Evolutionary conservation across 306 rosid species (phyloP).

Genomic region (Dalbergia cochinchinensis): DNA sequence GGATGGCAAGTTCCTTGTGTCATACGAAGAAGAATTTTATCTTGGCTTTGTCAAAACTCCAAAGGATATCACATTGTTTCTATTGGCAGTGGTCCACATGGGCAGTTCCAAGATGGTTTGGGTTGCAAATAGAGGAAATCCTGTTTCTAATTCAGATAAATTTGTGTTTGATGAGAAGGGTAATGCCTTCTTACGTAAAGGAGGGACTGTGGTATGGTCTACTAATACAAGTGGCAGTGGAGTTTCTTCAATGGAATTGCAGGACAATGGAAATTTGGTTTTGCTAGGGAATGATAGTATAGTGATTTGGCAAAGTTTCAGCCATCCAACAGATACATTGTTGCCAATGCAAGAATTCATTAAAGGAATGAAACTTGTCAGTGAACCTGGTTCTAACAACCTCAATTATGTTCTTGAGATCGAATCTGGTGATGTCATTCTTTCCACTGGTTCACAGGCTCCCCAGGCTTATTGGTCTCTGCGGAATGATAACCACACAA

Average conservation of each 20-base stretch:
- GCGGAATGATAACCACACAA: too few relatives aligned
- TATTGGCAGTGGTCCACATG: conserved; percentile 59
- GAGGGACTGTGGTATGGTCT: conserved; percentile 70
- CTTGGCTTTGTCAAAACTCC: conserved; percentile 67
- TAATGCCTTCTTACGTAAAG: conserved; percentile 59
- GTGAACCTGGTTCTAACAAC: too few relatives aligned
- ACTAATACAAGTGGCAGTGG: conserved; percentile 57
- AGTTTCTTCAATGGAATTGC: conserved; percentile 71
- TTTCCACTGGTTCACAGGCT: too few relatives aligned
- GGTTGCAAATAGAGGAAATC: conserved; percentile 74
- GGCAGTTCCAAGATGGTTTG: conserved; percentile 53
- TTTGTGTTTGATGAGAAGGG: conserved; percentile 75
- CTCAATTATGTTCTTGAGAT: too few relatives aligned
- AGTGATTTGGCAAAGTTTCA: conserved; percentile 85
- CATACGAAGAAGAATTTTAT: conserved; percentile 54
- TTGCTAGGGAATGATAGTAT: conserved; percentile 57
- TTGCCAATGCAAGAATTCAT: too few relatives aligned
- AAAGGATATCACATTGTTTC: conserved; percentile 60
- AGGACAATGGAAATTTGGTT: conserved; percentile 76
- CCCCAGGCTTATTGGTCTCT: too few relatives aligned
- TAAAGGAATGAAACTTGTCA: too few relatives aligned
- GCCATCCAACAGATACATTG: conserved; percentile 44
- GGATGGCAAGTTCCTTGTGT: conserved; percentile 68
- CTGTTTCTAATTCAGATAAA: conserved; percentile 71
- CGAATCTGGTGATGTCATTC: too few relatives aligned